Evolutionary conservation across 2,329 filamentous ascomycete genomes (phyloP).

Genomic region (Diaporthe sp.): DNA sequence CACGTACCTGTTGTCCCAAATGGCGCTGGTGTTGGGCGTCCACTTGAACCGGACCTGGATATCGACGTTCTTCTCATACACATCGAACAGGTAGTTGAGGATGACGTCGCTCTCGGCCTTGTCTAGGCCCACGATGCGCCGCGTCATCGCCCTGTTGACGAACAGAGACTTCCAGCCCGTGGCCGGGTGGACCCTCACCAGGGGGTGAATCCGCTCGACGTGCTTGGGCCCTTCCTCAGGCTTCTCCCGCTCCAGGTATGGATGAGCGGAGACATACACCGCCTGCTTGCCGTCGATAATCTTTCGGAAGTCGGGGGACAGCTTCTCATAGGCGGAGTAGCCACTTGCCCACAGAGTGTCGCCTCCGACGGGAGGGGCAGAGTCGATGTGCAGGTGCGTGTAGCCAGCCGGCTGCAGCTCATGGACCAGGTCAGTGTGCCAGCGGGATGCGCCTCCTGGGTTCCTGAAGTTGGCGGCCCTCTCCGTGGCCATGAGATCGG

Average conservation of each 20-base stretch:
- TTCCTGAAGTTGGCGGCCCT: constrained; percentile 72
- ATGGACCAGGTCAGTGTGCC: constrained; percentile 80
- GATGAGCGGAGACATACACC: constrained; percentile 75
- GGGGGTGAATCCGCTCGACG: constrained; percentile 76
- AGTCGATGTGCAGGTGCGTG: constrained; percentile 79
- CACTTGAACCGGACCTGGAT: constrained; percentile 81
- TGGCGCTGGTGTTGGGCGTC: constrained; percentile 74
- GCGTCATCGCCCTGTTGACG: constrained; percentile 79
- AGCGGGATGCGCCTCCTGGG: constrained; percentile 76
- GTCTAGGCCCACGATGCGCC: constrained; percentile 77
- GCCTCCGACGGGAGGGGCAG: constrained; percentile 73
- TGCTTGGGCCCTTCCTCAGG: constrained; percentile 73
- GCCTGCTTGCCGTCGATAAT: constrained; percentile 77
- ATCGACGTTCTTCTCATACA: constrained; percentile 78
- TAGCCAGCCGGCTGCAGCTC: constrained; percentile 79
- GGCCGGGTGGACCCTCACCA: constrained; percentile 79
- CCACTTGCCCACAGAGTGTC: constrained; percentile 82
- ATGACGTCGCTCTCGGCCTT: constrained; percentile 78
- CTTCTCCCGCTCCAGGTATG: constrained; percentile 75
- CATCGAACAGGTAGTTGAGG: constrained; percentile 75
- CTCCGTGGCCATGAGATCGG: constrained; percentile 75
- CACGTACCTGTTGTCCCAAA: constrained; percentile 78
- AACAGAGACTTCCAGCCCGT: constrained; percentile 82
- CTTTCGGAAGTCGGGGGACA: constrained; percentile 77
- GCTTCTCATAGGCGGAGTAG: constrained; percentile 80